A percentile compares a stretch with the other conserved stretches of the same genome.
Conservation (phyloP, 1,284 basidiomycete species). For the Cerrena zonata region DNA sequence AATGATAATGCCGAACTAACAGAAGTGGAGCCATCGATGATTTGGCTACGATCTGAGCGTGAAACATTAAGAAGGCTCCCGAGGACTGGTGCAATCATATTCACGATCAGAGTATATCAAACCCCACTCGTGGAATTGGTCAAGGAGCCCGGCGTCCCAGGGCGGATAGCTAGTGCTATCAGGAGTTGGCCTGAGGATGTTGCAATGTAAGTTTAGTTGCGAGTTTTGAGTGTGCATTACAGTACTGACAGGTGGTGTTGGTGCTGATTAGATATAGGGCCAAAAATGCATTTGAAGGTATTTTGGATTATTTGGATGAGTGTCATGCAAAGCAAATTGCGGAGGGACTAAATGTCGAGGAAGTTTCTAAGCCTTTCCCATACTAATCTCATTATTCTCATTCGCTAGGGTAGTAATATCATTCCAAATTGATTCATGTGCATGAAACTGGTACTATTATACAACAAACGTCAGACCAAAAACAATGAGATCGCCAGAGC, state of each 20-base stretch:
- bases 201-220: constrained; percentile 28
- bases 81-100: constrained; percentile 64
- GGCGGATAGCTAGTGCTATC: constrained; percentile 62
- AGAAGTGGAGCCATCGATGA: constrained; percentile 35
- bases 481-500: no score
- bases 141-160: constrained; percentile 59
- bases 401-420: no score
- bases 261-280: constrained; percentile 48
- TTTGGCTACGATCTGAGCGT: constrained; percentile 64
- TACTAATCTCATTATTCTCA: no score
- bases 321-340: constrained; percentile 35
- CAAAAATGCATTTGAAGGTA: constrained; percentile 40
- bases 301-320: constrained; percentile 46
- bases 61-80: constrained; percentile 69
- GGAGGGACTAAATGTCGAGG: no score
- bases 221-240: not conserved
- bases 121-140: constrained; percentile 55
- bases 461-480: no score
- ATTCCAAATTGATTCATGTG: no score
- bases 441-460: no score
- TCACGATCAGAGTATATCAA: constrained; percentile 73
- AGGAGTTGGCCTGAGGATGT: constrained; percentile 68
- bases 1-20: constrained; percentile 4
- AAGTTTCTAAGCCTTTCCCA: no score
- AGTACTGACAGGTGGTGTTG: no score